Conservation (phyloP, 176 grass and related monocot genomes). For the Carex littledalei region DNA sequence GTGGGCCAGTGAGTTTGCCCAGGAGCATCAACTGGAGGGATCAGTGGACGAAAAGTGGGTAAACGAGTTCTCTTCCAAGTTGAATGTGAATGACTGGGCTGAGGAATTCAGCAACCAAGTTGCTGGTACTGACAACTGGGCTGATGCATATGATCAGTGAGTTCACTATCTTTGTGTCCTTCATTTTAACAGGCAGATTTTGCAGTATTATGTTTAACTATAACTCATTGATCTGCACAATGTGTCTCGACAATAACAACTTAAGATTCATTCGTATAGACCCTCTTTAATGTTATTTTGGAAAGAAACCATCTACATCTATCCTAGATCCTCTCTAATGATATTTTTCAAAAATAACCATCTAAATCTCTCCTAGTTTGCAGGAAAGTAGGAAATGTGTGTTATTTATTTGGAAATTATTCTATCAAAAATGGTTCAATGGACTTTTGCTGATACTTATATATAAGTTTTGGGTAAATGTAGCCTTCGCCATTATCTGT, state of each 20-base stretch:
- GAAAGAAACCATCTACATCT: not conserved
- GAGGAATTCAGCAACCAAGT: constrained; percentile 58
- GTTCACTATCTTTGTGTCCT: not conserved
- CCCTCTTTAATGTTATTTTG: not conserved
- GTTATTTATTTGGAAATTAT: not conserved
- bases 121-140: constrained; percentile 12
- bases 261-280: not conserved
- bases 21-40: constrained; percentile 56
- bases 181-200: not conserved
- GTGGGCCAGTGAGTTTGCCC: constrained; percentile 76
- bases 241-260: not conserved
- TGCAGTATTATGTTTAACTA: not conserved
- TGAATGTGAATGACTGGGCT: constrained; percentile 79
- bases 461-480: not conserved
- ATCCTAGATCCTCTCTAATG: not conserved
- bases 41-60: constrained; percentile 66
- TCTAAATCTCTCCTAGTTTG: not conserved
- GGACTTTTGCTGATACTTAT: not conserved
- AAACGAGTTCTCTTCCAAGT: constrained; percentile 85
- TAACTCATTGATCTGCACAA: not conserved
- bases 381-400: not conserved
- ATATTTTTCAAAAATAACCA: not conserved
- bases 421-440: not conserved
- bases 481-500: not conserved
- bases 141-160: constrained; percentile 27